Percentiles rank a stretch among this genome's conserved stretches.
phyloP scores from a whole-genome alignment of 2,329 filamentous ascomycete genomes.

The Parastagonospora nodorum region DNA sequence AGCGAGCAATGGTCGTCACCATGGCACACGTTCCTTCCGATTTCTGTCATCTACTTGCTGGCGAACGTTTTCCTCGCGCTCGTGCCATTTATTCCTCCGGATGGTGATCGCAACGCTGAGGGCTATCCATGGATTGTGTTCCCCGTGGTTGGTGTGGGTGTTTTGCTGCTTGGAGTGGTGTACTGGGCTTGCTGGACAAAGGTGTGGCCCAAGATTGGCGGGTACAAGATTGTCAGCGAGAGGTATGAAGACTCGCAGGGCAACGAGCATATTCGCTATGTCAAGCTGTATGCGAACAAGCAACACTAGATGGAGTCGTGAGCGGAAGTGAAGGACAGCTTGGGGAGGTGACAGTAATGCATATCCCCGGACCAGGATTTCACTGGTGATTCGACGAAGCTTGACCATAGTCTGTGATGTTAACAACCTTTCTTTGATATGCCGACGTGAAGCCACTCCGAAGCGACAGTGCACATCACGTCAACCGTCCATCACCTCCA shows the following conservation, averaged over 20 bases:
- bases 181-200: conserved; percentile 41
- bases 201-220: conserved; percentile 30
- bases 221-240: conserved; percentile 39
- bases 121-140: conserved; percentile 53
- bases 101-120: conserved; percentile 48
- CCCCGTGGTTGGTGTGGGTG: conserved; percentile 49
- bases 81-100: conserved; percentile 50
- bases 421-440: no score
- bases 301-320: conserved; percentile 6
- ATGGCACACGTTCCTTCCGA: conserved; percentile 45
- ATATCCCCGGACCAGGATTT: neutral
- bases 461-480: no score
- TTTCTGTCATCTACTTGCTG: conserved; percentile 46
- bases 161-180: conserved; percentile 44
- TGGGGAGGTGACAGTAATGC: neutral
- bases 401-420: no score
- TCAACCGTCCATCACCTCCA: no score
- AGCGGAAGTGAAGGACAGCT: neutral
- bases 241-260: conserved; percentile 35
- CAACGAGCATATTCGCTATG: conserved; percentile 38
- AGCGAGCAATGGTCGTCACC: conserved; percentile 42
- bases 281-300: conserved; percentile 41
- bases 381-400: neutral
- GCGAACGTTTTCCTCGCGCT: conserved; percentile 50
- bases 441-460: no score